These are phyloP conservation scores for Rutstroemia sp. DNA, from an alignment of 2,329 filamentous ascomycete genomes.

Conservation along the genomic window DNA sequence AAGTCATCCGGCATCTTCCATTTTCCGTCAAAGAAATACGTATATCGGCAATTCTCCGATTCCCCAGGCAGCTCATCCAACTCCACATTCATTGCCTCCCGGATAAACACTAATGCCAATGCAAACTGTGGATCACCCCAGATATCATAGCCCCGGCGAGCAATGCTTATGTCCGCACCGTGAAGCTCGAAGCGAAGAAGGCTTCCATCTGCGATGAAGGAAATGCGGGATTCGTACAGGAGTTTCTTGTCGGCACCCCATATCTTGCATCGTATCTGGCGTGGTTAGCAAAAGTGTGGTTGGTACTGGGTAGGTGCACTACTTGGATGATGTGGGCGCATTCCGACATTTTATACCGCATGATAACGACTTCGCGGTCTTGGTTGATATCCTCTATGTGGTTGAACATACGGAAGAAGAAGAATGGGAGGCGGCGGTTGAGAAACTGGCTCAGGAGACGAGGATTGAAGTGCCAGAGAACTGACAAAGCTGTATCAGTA, in stretches of 20 bases:
- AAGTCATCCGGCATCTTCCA: neutral
- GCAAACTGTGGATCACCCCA: neutral
- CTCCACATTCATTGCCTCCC: neutral
- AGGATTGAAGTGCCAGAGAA: neutral
- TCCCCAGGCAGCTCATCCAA: no score
- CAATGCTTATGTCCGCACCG: neutral
- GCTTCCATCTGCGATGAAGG: constrained; percentile 1
- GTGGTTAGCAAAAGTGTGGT: neutral
- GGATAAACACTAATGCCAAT: neutral
- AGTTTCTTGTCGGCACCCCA: neutral
- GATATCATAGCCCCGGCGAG: no score
- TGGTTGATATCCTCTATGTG: no score
- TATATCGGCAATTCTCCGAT: neutral
- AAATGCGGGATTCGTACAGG: neutral
- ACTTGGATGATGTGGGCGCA: neutral
- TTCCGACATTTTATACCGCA: neutral
- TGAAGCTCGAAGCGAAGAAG: neutral
- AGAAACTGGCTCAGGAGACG: neutral
- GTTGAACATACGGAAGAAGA: neutral
- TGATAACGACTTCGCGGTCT: neutral
- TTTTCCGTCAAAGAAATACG: neutral
- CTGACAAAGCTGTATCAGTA: neutral
- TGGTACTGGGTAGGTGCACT: neutral
- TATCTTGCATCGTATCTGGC: neutral
- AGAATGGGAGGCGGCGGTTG: neutral